These are phyloP conservation scores for Onygenales sp. DNA, from an alignment of 2,329 filamentous ascomycete species.

Conservation along the genomic window DNA sequence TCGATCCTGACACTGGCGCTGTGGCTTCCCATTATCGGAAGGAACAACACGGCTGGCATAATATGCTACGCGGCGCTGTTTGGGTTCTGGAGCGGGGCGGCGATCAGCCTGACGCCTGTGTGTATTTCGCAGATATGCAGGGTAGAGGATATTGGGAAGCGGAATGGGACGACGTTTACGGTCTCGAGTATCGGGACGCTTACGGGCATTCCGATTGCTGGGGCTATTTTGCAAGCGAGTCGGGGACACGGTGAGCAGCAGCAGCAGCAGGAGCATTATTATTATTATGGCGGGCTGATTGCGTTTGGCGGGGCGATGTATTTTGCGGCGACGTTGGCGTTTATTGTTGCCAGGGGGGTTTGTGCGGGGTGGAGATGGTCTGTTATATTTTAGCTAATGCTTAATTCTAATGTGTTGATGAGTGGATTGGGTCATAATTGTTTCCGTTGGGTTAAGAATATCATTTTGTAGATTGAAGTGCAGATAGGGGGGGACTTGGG, in stretches of 20 bases:
- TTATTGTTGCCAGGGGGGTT: slow-evolving; percentile 16
- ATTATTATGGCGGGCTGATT: slow-evolving; percentile 12
- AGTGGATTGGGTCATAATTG: too few relatives aligned
- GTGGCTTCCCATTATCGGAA: slow-evolving; percentile 41
- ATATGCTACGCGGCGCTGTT: slow-evolving; percentile 17
- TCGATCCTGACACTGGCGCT: slow-evolving; percentile 43
- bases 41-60: slow-evolving; percentile 38
- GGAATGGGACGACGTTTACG: slow-evolving; percentile 18
- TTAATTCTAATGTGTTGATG: too few relatives aligned
- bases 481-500: too few relatives aligned
- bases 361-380: slow-evolving; percentile 14
- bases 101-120: slow-evolving; percentile 22
- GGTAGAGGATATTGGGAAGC: slow-evolving; percentile 19
- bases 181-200: slow-evolving; percentile 17
- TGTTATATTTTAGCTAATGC: background rate
- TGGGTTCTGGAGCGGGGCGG: slow-evolving; percentile 19
- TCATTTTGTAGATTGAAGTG: too few relatives aligned
- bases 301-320: slow-evolving; percentile 18
- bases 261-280: background rate
- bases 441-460: too few relatives aligned
- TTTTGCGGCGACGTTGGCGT: slow-evolving; percentile 11
- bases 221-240: slow-evolving; percentile 13
- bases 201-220: slow-evolving; percentile 18
- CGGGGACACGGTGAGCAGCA: slow-evolving; percentile 1
- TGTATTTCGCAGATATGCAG: slow-evolving; percentile 22